A percentile compares a stretch with the other conserved stretches of the same genome.
Evolutionary conservation across 495 filamentous ascomycete species (phyloP).

Genomic region (Aspergillus wentii): DNA sequence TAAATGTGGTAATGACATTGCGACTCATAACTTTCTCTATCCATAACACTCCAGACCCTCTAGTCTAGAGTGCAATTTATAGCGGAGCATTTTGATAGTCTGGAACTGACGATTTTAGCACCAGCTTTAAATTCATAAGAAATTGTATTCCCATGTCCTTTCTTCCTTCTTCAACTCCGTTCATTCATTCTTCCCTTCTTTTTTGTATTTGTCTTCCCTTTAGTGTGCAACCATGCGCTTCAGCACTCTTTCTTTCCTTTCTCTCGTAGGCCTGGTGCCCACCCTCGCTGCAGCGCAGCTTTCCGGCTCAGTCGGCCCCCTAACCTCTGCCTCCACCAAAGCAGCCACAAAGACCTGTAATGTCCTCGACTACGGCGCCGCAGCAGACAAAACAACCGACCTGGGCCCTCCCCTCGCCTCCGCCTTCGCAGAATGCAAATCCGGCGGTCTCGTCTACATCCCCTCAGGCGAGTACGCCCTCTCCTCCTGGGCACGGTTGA

Average conservation of each 20-base stretch:
- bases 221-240: no score
- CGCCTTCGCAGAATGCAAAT: slow-evolving; percentile 43
- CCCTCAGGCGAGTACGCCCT: slow-evolving; percentile 32
- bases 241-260: slow-evolving; percentile 12
- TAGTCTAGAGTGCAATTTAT: no score
- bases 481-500: slow-evolving; percentile 30
- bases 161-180: no score
- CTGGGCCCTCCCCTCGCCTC: slow-evolving; percentile 38
- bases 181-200: no score
- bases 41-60: no score
- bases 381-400: slow-evolving; percentile 43
- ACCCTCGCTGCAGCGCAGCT: slow-evolving; percentile 32
- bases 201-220: no score
- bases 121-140: no score
- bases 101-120: no score
- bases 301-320: slow-evolving; percentile 38
- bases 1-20: no score
- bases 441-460: slow-evolving; percentile 31
- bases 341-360: slow-evolving; percentile 36
- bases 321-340: slow-evolving; percentile 30
- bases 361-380: slow-evolving; percentile 46
- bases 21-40: no score
- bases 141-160: no score
- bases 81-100: no score
- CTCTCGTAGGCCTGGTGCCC: slow-evolving; percentile 25